phyloP scores from a whole-genome alignment of 768 basidiomycete species.

The Suillus subluteus region DNA sequence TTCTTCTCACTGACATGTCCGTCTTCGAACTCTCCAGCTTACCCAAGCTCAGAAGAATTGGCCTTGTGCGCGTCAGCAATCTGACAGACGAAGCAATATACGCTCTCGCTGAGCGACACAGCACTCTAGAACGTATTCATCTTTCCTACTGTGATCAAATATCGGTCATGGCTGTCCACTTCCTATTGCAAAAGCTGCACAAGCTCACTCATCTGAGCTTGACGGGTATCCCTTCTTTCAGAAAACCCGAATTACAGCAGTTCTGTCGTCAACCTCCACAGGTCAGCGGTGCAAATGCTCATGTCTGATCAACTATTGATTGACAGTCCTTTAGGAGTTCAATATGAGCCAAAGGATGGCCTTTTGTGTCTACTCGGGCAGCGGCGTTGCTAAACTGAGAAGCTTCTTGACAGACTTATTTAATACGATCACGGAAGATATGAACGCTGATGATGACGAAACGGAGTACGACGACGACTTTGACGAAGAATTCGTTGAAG shows the following conservation, averaged over 20 bases:
- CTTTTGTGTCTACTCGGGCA: constrained; percentile 97
- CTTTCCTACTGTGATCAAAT: constrained; percentile 97
- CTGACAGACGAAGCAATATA: constrained; percentile 94
- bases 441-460: constrained; percentile 67
- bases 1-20: constrained; percentile 87
- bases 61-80: constrained; percentile 90
- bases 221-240: constrained; percentile 96
- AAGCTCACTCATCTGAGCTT: constrained; percentile 93
- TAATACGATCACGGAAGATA: constrained; percentile 71
- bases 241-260: constrained; percentile 79
- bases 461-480: constrained; percentile 62
- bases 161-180: constrained; percentile 88
- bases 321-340: constrained; percentile 66
- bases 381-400: constrained; percentile 83
- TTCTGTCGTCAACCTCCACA: constrained; percentile 89
- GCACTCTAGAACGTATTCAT: constrained; percentile 92
- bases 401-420: constrained; percentile 77
- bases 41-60: constrained; percentile 90
- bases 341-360: constrained; percentile 85
- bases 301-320: constrained; percentile 11
- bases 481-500: constrained; percentile 39
- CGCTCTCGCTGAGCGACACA: constrained; percentile 82
- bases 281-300: constrained; percentile 48
- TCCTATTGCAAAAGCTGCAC: constrained; percentile 84
- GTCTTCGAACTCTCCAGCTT: constrained; percentile 89